phyloP scores from a whole-genome alignment of 352 stramenopile genomes.

The Globisporangium barbulae region DNA sequence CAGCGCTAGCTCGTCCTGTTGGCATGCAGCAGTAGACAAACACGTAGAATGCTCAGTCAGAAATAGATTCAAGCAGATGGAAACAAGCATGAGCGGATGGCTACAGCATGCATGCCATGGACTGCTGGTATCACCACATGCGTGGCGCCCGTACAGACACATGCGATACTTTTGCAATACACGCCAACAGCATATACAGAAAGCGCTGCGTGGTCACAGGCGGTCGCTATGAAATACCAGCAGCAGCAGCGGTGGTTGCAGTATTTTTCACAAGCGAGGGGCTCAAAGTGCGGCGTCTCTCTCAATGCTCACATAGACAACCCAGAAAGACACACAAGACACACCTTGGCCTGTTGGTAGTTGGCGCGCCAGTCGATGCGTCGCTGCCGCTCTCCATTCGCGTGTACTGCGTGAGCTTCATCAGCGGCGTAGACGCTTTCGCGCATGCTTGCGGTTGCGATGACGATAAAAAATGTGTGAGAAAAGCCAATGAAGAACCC shows the following conservation, averaged over 20 bases:
- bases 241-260: neutral
- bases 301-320: neutral
- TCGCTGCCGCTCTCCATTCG: constrained; percentile 10
- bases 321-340: neutral
- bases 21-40: neutral
- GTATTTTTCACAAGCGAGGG: neutral
- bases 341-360: constrained; percentile 43
- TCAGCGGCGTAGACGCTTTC: neutral
- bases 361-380: constrained; percentile 33
- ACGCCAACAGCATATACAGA: neutral
- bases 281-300: neutral
- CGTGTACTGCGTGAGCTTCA: neutral
- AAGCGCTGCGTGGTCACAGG: neutral
- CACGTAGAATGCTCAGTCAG: neutral
- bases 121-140: neutral
- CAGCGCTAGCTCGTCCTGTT: constrained; percentile 57
- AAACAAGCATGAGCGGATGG: neutral
- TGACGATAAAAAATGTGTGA: too few relatives aligned
- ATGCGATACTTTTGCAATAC: neutral
- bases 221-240: neutral
- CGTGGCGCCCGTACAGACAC: neutral
- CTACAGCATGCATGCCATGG: neutral
- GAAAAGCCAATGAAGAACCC: too few relatives aligned
- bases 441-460: neutral
- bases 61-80: constrained; percentile 5